These are phyloP conservation scores for Clarireedia paspali DNA, from an alignment of 2,329 filamentous ascomycete species.

Conservation along the genomic window DNA sequence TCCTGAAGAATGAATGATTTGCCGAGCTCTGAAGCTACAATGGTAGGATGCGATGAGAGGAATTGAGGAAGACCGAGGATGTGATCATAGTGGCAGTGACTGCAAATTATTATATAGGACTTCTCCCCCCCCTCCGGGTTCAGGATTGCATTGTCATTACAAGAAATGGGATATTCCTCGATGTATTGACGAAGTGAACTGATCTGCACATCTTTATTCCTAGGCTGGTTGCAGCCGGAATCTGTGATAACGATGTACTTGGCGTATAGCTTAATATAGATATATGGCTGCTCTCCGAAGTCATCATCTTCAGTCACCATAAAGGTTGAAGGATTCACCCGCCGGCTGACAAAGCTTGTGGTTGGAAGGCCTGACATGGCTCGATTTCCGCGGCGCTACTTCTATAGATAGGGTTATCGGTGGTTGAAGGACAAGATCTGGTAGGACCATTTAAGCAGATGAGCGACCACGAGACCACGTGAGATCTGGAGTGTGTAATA, in stretches of 20 bases:
- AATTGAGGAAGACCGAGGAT: slow-evolving; percentile 27
- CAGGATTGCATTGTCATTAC: slow-evolving; percentile 30
- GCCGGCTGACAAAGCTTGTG: slow-evolving; percentile 30
- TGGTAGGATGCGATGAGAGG: slow-evolving; percentile 15
- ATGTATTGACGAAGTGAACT: slow-evolving; percentile 35
- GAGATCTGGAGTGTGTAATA: too few species aligned
- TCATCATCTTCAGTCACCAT: slow-evolving; percentile 37
- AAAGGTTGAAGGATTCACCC: slow-evolving; percentile 37
- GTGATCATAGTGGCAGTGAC: slow-evolving; percentile 41
- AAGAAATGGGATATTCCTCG: slow-evolving; percentile 33
- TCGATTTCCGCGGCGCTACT: not conserved
- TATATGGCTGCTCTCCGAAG: slow-evolving; percentile 36
- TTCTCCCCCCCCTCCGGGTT: slow-evolving; percentile 29
- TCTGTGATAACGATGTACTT: slow-evolving; percentile 35
- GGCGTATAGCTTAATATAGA: slow-evolving; percentile 38
- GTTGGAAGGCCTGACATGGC: slow-evolving; percentile 1
- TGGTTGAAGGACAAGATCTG: not conserved
- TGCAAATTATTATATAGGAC: slow-evolving; percentile 36
- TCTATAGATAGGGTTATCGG: not conserved
- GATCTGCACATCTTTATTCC: slow-evolving; percentile 20
- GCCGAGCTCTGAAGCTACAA: slow-evolving; percentile 31
- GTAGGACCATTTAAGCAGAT: too few species aligned
- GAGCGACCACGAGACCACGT: too few species aligned
- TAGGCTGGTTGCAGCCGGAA: slow-evolving; percentile 37
- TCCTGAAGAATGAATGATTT: slow-evolving; percentile 34